A percentile compares a stretch with the other conserved stretches of the same genome.
Evolutionary conservation across 345 rosid genomes (phyloP).

Genomic region (Syzygium grande): DNA sequence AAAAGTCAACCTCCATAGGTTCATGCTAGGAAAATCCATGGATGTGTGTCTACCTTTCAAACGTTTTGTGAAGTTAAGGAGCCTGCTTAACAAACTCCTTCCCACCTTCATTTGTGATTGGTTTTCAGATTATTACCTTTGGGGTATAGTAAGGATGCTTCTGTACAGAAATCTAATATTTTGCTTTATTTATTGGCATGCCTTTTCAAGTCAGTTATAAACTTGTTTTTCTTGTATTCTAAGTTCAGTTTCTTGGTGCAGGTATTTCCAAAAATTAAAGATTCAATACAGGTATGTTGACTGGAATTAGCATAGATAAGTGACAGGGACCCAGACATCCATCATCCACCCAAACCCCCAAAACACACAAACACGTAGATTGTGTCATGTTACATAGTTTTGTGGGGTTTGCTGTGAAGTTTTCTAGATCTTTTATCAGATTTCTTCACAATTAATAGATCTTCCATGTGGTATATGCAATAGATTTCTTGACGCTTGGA

Average conservation of each 20-base stretch:
- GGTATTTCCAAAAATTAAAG: slow-evolving; percentile 94
- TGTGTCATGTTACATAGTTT: not conserved
- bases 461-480: not conserved
- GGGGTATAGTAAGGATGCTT: not conserved
- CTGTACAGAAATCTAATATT: not conserved
- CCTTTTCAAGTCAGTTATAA: not conserved
- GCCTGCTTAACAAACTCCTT: not conserved
- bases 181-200: not conserved
- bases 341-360: not conserved
- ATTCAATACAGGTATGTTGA: slow-evolving; percentile 58
- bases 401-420: not conserved
- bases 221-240: not conserved
- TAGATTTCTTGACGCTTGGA: not conserved
- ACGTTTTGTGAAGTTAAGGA: not conserved
- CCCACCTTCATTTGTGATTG: not conserved
- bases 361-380: not conserved
- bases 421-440: not conserved
- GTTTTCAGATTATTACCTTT: not conserved
- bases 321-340: not conserved
- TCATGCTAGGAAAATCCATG: not conserved
- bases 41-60: not conserved
- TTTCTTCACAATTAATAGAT: not conserved
- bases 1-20: not conserved
- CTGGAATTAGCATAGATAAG: not conserved
- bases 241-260: slow-evolving; percentile 28